These are phyloP conservation scores for Echinosphaeria canescens DNA, from an alignment of 2,329 filamentous ascomycete genomes.

Conservation along the genomic window DNA sequence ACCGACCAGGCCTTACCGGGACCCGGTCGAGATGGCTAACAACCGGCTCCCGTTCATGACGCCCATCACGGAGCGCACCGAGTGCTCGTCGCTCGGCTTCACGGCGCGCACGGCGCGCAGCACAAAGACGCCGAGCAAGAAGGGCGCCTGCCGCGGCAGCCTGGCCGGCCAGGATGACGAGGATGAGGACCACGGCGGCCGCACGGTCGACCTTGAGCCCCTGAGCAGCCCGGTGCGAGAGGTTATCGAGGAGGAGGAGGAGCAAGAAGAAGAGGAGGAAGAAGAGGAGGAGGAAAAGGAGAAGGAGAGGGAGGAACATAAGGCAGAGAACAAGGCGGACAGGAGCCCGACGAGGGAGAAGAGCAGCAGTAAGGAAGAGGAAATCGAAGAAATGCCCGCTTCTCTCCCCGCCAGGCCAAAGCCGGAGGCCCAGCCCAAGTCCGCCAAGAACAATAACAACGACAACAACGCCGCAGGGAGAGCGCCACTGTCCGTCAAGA, in stretches of 20 bases:
- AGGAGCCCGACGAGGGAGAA: background rate
- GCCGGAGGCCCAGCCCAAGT: conserved; percentile 2
- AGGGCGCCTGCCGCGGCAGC: conserved; percentile 11
- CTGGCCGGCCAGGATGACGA: conserved; percentile 10
- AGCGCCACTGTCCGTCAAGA: conserved; percentile 1
- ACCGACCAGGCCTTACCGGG: conserved; percentile 62
- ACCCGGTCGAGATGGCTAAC: conserved; percentile 61
- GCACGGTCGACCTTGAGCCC: conserved; percentile 13
- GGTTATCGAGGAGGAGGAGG: conserved; percentile 26
- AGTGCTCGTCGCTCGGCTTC: conserved; percentile 61
- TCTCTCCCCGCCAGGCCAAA: background rate
- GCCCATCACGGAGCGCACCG: conserved; percentile 88
- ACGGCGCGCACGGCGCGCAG: no score
- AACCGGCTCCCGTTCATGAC: conserved; percentile 97
- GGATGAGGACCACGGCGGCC: conserved; percentile 9
- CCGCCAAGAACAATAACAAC: conserved; percentile 1
- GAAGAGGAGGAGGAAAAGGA: background rate
- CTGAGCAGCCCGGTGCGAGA: conserved; percentile 53
- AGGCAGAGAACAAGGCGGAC: conserved; percentile 14
- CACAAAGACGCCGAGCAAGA: conserved; percentile 64
- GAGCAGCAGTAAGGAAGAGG: no score
- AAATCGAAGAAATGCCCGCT: no score
- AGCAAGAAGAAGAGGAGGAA: conserved; percentile 16
- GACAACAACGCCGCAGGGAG: no score
- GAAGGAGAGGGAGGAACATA: conserved; percentile 1